These are phyloP conservation scores for Apiospora phragmitis DNA, from an alignment of 2,329 filamentous ascomycete genomes.

Conservation along the genomic window DNA sequence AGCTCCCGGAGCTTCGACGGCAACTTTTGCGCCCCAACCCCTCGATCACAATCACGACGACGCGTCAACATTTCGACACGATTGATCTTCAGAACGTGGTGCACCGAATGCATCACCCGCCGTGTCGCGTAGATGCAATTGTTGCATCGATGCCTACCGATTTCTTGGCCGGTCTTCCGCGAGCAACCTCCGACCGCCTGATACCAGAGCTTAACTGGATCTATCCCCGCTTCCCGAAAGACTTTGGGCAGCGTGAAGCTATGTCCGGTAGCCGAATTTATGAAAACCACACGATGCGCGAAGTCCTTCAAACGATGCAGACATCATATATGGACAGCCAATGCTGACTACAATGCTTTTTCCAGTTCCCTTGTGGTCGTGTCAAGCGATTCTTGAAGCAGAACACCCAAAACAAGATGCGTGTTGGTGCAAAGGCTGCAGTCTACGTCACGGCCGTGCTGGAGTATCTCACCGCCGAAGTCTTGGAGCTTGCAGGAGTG, in stretches of 20 bases:
- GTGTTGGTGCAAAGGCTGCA: conserved; percentile 96
- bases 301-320: neutral
- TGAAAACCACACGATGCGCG: neutral
- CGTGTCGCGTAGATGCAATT: neutral
- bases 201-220: neutral
- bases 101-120: neutral
- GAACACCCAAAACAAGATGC: conserved; percentile 99
- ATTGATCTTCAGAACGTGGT: neutral
- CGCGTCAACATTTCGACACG: neutral
- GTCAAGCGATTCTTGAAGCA: conserved; percentile 99
- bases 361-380: conserved; percentile 96
- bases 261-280: neutral
- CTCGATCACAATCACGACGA: neutral
- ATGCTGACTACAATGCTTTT: conserved; percentile 10
- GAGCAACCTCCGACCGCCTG: neutral
- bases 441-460: conserved; percentile 98
- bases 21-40: neutral
- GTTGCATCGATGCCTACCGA: neutral
- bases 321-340: neutral
- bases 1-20: neutral
- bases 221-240: neutral
- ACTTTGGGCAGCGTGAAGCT: neutral
- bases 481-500: conserved; percentile 92
- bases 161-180: neutral
- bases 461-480: conserved; percentile 97